These are phyloP conservation scores for Trichosporon faecale DNA, from an alignment of 1,284 basidiomycete genomes.

Conservation along the genomic window DNA sequence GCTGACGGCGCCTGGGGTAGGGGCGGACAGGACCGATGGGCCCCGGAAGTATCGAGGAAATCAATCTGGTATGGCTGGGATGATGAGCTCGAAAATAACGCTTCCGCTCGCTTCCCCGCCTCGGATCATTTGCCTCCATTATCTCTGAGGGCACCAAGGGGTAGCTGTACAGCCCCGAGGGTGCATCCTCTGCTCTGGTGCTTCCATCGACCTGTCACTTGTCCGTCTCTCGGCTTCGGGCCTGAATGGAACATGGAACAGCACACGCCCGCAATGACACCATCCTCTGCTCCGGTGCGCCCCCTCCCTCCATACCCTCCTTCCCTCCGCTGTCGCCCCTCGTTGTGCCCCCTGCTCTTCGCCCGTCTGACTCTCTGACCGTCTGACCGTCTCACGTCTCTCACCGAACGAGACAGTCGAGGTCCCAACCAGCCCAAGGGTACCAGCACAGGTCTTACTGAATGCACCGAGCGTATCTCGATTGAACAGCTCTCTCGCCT, in stretches of 20 bases:
- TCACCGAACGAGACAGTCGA: neutral
- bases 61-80: neutral
- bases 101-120: constrained; percentile 7
- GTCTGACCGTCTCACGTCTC: too few species aligned
- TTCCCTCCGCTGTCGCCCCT: neutral
- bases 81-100: constrained; percentile 1
- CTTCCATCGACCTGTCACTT: too few species aligned
- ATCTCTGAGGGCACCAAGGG: neutral
- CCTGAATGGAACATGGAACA: neutral
- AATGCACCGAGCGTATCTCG: neutral
- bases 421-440: neutral
- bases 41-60: constrained; percentile 2
- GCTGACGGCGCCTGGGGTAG: neutral
- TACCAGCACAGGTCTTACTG: neutral
- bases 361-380: neutral
- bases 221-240: neutral
- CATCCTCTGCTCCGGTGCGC: neutral
- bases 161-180: too few species aligned
- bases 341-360: neutral
- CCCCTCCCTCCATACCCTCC: neutral
- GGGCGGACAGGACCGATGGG: neutral
- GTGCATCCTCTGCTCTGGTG: neutral
- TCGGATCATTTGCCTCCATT: neutral
- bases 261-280: neutral
- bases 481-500: neutral